Base-by-base conservation (phyloP, 352 stramenopile species). In the Pythium scleroteichum region DNA sequence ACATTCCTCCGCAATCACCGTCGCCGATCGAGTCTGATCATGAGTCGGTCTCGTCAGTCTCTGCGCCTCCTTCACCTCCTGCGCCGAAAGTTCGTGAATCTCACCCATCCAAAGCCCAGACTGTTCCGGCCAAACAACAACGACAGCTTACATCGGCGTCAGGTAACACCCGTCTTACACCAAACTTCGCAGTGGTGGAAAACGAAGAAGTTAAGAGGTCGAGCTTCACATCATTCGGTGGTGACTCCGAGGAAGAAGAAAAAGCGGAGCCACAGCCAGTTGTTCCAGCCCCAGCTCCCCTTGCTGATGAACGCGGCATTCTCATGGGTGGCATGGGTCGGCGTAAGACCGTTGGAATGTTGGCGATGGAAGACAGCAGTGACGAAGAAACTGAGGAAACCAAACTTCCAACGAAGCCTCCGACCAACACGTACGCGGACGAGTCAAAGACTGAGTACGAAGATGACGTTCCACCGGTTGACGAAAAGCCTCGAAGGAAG, bases 161-260 rank as follows among this genome's bases (percentile, higher is more conserved):
- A n/a, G 26, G 41, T 7, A 59, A 60, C 9, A 44, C 45, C 14
- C 35, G 32, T 33, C 53, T 91, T 16, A 85, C 65, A 12, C 85
- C 85, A 16, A 92, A 91, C 62, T 94, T 90, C 32, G 75, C 69
- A 16, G 80, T 94, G 32, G 85, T 92, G 13, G 77, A 85, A 33
- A 40, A 73, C 62, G 39, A 64, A 55, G 62, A 83, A 52, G 68
- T 78, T 19, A 91, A 87, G 47, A 76, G 78, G 26, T 73, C 76
- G 50, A 96, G 87, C 55, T 96, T 96, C 41, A 92, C 78, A 20
- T 96, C 87, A 24, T 96, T 96, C 64, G 85, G 82, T 46, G 69
- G 66, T 46, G 82, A 92, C 42, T 94, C 84, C 22, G 87, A 96
- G 52, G 82, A 92, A 61, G 84, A 92, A 54, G 76, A 78, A 1